phyloP scores from a whole-genome alignment of 148 eudicot genomes.

The Spergularia marina region DNA sequence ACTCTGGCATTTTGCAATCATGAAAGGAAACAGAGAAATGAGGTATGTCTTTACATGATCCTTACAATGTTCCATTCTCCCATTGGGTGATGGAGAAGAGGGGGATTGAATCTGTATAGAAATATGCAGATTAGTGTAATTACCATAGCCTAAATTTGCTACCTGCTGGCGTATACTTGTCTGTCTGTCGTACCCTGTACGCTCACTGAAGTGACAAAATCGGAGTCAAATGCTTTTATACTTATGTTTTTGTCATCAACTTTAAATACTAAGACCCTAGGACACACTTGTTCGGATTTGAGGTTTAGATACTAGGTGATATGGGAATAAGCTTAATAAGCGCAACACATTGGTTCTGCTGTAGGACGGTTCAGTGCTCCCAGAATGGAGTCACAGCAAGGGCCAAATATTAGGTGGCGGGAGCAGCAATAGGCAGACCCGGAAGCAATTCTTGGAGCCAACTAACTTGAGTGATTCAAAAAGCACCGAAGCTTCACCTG shows the following conservation, averaged over 20 bases:
- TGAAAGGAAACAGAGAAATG: conserved; percentile 85
- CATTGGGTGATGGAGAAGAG: not conserved
- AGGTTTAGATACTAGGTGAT: not conserved
- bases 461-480: conserved; percentile 59
- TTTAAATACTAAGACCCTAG: not conserved
- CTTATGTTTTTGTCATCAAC: not conserved
- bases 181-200: not conserved
- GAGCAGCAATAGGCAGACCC: conserved; percentile 58
- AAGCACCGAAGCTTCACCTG: conserved; percentile 55
- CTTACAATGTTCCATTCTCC: not conserved
- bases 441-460: conserved; percentile 60
- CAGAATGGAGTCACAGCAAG: conserved; percentile 64
- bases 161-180: conserved; percentile 2
- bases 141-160: not conserved
- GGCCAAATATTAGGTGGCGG: conserved; percentile 57
- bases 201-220: not conserved
- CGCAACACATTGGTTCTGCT: not conserved
- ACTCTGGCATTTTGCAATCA: conserved; percentile 85
- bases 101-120: not conserved
- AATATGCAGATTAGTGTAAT: too few species aligned
- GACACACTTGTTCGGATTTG: not conserved
- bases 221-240: not conserved
- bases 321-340: not conserved
- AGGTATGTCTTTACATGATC: conserved; percentile 44
- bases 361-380: conserved; percentile 59